These are phyloP conservation scores for Trypanosoma cruzi DNA, from an alignment of 208 protist genomes.

Conservation along the genomic window DNA sequence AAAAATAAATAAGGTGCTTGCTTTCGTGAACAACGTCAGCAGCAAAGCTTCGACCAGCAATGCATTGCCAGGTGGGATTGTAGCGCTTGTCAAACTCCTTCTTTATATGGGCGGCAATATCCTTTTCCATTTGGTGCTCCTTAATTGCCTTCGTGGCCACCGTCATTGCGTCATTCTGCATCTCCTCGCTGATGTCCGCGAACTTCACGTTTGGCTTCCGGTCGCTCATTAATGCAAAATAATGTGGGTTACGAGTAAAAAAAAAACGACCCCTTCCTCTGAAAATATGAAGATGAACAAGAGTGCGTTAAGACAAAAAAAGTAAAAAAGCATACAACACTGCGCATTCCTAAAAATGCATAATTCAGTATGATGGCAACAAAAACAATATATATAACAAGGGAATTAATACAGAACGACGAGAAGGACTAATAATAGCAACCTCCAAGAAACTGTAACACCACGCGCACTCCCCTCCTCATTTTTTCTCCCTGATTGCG, in stretches of 20 bases:
- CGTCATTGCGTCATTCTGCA: constrained; percentile 98
- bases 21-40: constrained; percentile 99
- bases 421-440: neutral
- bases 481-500: neutral
- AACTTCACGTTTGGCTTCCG: constrained; percentile 92
- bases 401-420: neutral
- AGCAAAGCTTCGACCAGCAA: constrained; percentile 99
- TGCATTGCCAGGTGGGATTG: constrained; percentile 99
- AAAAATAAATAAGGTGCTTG: constrained; percentile 99
- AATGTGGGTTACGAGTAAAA: neutral
- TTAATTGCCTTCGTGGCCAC: constrained; percentile 98
- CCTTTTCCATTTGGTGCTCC: constrained; percentile 99
- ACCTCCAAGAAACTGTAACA: neutral
- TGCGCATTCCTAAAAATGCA: neutral
- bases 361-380: neutral
- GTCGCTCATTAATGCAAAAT: constrained; percentile 58
- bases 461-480: neutral
- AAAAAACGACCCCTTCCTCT: neutral
- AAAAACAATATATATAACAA: neutral
- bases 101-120: constrained; percentile 99
- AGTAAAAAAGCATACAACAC: constrained; percentile 1
- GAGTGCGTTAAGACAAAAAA: constrained; percentile 7
- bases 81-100: constrained; percentile 99
- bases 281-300: constrained; percentile 1
- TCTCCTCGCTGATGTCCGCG: constrained; percentile 95